Evolutionary conservation across 2,329 filamentous ascomycete species (phyloP).

Genomic region (Botrytis fabae): DNA sequence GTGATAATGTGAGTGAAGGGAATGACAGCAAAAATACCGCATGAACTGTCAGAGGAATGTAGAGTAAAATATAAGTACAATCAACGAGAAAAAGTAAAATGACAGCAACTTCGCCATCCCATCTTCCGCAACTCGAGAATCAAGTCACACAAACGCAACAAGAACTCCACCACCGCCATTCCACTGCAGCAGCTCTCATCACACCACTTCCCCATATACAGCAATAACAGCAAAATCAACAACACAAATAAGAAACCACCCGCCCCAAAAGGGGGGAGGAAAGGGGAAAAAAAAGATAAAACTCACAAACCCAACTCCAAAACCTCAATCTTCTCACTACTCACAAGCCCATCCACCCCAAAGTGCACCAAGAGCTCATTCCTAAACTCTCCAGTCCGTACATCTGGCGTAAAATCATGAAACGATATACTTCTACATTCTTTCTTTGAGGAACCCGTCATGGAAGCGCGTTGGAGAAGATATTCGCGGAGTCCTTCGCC

Average conservation of each 20-base stretch:
- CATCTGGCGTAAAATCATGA: constrained; percentile 36
- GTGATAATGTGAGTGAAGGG: background rate
- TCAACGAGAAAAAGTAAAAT: background rate
- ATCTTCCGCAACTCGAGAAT: too few species aligned
- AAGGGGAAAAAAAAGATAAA: background rate
- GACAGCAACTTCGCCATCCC: background rate
- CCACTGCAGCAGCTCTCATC: background rate
- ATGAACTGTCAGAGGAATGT: background rate
- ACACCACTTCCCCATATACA: background rate
- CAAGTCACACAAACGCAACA: background rate
- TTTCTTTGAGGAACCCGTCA: constrained; percentile 27
- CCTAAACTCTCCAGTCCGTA: constrained; percentile 24
- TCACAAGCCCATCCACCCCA: constrained; percentile 10
- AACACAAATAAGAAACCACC: background rate
- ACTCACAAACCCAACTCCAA: constrained; percentile 39
- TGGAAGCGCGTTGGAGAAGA: constrained; percentile 30
- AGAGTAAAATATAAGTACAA: background rate
- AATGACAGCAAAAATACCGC: background rate
- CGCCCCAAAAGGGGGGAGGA: background rate
- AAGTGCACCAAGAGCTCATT: constrained; percentile 34
- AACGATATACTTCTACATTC: constrained; percentile 35
- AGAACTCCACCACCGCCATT: background rate
- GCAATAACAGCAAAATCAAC: background rate
- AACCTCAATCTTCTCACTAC: constrained; percentile 27
- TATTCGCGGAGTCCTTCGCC: constrained; percentile 37